Evolutionary conservation across 495 filamentous ascomycete genomes (phyloP), one percentile per base, ranked within the genome.

Genomic region (Penicillium parvum): DNA sequence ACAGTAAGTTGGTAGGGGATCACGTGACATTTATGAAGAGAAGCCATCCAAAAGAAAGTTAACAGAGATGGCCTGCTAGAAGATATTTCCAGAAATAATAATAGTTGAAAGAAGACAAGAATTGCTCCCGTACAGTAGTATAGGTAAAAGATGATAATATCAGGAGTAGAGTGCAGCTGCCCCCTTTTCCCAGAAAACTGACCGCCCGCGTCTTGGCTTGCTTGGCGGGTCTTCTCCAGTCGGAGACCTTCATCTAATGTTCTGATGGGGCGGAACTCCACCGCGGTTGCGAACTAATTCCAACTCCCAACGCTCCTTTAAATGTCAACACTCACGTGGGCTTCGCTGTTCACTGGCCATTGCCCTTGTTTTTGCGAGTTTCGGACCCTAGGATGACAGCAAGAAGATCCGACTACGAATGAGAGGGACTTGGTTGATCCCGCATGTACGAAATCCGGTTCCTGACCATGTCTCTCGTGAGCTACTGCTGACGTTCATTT

Each of bases 181-280:
- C 39, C 38, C 36, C 43, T 47, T 47, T 44, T 17, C 32, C 20
- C 21, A 32, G 17, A 20, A n/a, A 40, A 30, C 33, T 45, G 45
- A 56, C 49, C 49, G 49, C 49, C 49, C 42, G 29, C 40, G 49
- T 36, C 46, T 48, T 55, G 46, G 37, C 37, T 52, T 33, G 49
- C 54, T 60, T 50, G 55, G 53, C 53, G 55, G 58, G 53, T 29
- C 46, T 51, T 53, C 55, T 58, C 59, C 56, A 56, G 50, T 56
- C 48, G 44, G 49, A 49, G 55, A 16, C 14, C n/a, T n/a, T n/a
- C n/a, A n/a, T n/a, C n/a, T n/a, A n/a, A n/a, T n/a, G 42, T 40
- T 51, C 28, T 38, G 33, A 40, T 47, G 61, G 55, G 53, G 52
- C 49, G 44, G 53, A 52, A 52, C 53, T 62, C 64, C 64, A 68